Conservation (phyloP, 768 basidiomycete genomes). For the Fistulinella prunicolor region DNA sequence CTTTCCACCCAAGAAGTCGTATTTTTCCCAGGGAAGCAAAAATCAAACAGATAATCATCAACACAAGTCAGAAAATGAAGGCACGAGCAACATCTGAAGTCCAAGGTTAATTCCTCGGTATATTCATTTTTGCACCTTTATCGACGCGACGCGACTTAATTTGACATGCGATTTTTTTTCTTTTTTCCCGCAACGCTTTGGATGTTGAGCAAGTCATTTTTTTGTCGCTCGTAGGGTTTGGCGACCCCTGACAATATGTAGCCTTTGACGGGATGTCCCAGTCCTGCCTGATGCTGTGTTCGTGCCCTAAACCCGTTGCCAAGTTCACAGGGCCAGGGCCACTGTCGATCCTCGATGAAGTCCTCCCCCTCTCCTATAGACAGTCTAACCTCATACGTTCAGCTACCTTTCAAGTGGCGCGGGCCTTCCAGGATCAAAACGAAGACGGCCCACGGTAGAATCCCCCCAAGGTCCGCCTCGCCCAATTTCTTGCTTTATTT, state of each 20-base stretch:
- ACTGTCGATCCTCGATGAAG: not conserved
- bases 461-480: too few relatives aligned
- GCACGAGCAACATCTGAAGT: not conserved
- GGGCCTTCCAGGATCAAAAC: not conserved
- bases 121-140: not conserved
- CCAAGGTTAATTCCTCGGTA: too few relatives aligned
- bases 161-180: constrained; percentile 1
- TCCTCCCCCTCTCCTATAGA: not conserved
- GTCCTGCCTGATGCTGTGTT: constrained; percentile 1
- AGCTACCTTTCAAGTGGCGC: not conserved
- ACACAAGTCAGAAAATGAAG: not conserved
- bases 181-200: not conserved
- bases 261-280: constrained; percentile 3
- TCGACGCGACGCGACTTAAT: not conserved
- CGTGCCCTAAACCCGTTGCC: not conserved
- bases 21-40: not conserved
- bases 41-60: not conserved
- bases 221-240: not conserved
- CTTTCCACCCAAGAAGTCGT: not conserved
- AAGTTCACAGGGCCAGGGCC: not conserved
- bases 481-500: too few relatives aligned
- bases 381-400: not conserved
- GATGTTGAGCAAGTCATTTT: not conserved
- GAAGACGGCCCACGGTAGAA: not conserved
- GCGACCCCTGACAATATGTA: not conserved